Base-by-base conservation (phyloP, 176 grass and related monocot genomes). In the Raddia guianensis region DNA sequence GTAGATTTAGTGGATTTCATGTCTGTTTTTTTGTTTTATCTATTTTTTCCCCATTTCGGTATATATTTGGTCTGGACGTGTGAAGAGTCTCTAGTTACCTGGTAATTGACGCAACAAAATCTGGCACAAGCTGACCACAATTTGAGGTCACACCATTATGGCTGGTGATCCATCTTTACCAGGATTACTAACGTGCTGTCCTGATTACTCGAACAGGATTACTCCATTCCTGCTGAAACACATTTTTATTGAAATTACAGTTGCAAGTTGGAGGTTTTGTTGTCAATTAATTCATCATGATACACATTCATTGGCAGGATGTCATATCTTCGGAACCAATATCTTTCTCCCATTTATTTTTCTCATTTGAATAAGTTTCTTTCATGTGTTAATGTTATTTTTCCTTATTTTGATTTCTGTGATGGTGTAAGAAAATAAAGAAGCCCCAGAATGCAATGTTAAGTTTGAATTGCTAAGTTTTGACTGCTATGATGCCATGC, bases 251-350 rank as follows among this genome's bases (percentile, higher is more conserved):
- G 63, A 80, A 84, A 77, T 59, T 50, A 50, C 73, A 52, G 49
- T 85, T 70, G 66, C 49, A 50, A 44, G 27, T 70, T 66, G 72
- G 79, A 59, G 49, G 60, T 84, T 76, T 42, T 52, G 56, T 77
- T 81, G 75, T 51, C 82, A 49, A 8, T 49, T 55, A 85, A 49
- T 76, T 89, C 42, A 58, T 80, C 82, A 81, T 66, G 71, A 72
- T 76, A 40, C 56, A 34, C 42, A 64, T 85, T 65, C 65, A 33
- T 76, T 75, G 76, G 76, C 76, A 62, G 20, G 50, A 63, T 83
- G 80, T 32, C 74, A 44, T 78, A 46, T 81, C 7, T 68, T 86
- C 61, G 19, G 46, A 49, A 49, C 13, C 51, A 62, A 56, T 54
- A 62, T 45, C 53, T 14, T 62, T 7, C 0, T 12, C 14, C 19